These are phyloP conservation scores for Barbatosphaeria neglecta DNA, from an alignment of 495 filamentous ascomycete genomes.

Conservation along the genomic window DNA sequence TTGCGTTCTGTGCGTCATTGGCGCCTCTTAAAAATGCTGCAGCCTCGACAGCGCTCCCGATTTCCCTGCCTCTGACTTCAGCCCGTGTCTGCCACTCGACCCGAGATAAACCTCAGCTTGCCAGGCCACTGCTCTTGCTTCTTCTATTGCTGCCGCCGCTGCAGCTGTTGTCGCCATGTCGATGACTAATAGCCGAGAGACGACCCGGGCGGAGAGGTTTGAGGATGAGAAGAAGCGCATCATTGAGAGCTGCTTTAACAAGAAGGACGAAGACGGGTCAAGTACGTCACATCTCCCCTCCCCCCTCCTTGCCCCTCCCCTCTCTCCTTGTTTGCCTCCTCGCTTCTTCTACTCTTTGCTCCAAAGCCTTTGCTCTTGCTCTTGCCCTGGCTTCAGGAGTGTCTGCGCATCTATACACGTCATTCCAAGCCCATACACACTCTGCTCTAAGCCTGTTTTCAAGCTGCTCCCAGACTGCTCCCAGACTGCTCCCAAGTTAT, in stretches of 20 bases:
- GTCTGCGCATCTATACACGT: conserved; percentile 1
- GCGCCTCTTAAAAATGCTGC: no score
- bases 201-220: conserved; percentile 75
- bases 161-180: conserved; percentile 6
- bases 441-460: no score
- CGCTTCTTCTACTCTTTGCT: not conserved
- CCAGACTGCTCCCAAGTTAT: no score
- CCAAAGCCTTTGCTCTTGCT: not conserved
- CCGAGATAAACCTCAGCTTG: not conserved
- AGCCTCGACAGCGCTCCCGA: not conserved
- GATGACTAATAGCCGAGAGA: conserved; percentile 22
- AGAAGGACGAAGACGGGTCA: conserved; percentile 71
- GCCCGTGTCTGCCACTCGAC: not conserved
- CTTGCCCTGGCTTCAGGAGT: no score
- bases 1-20: no score
- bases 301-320: conserved; percentile 1
- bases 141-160: not conserved
- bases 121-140: no score
- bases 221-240: conserved; percentile 94
- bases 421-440: no score
- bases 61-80: not conserved
- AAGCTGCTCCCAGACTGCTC: no score
- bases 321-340: not conserved
- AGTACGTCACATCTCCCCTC: conserved; percentile 38
- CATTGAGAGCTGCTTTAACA: conserved; percentile 81